Evolutionary conservation across 768 basidiomycete species (phyloP), one percentile per base, ranked within the genome.

Genomic region (Leccinum imitatum): DNA sequence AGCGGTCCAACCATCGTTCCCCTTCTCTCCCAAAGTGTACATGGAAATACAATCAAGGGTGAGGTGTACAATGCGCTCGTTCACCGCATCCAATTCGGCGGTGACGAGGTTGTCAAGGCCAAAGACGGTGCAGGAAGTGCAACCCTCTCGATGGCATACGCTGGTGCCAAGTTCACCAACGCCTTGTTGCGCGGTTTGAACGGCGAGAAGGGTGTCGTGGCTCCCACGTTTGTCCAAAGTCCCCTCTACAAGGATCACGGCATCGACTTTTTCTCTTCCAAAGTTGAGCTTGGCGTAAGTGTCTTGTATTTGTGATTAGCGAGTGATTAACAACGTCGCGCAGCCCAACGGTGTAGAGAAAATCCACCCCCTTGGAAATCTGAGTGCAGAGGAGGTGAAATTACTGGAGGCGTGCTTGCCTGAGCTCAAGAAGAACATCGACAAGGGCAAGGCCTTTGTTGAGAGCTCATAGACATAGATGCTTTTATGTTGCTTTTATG

Each of bases 31-130:
- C 96, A 99, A 77, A 82, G 82, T 31, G 57, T 75, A 37, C 73
- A 84, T 64, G 93, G 91, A 63, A 87, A 89, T 76, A 74, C 69
- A n/a, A 77, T 98, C 71, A 77, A 80, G 51, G 90, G 91, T 61
- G 91, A 93, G 73, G 80, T 73, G 37, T 90, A 89, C 71, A 80
- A 84, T 30, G 85, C 86, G 71, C 82, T 98, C 63, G 89, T 99
- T 57, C 78, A 96, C 80, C 86, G 96, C 59, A 98, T 98, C 72
- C 96, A 99, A 75, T 98, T 85, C 67, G 96, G 96, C 73, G 96
- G 96, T 77, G 96, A 99, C 69, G 95, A 98, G 78, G 95, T 98
- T 63, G 96, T 98, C 72, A 89, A 97, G 82, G 95, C 95, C 54
- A 98, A 98, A 83, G 95, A 95, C 65, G 88, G 89, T 65, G 85